Base-by-base conservation (phyloP, 2,329 filamentous ascomycete species). In the Ascochyta rabiei region DNA sequence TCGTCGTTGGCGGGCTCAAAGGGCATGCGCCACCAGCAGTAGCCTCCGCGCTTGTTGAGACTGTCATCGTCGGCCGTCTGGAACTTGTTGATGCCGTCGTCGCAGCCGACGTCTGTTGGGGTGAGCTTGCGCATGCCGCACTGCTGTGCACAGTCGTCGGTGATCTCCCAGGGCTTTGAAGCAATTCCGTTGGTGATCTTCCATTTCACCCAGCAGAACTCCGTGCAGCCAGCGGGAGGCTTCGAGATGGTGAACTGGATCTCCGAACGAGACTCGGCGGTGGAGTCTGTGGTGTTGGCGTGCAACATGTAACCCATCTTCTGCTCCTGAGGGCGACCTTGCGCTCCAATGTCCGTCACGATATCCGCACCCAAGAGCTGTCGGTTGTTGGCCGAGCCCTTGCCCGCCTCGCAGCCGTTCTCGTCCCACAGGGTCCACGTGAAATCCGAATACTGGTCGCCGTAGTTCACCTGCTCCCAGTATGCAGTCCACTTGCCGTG, bases 341-440 rank as follows among this genome's bases (percentile, higher is more conserved):
- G 23, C 6, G 48, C 16, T 9, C 31, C 39, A 7, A 56, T 56
- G 1, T 35, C 28, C 1, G 26, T 15, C 0, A 30, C 2, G 10
- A 55, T 28, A 13, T 48, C 42, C 15, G 7, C 10, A 10, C 48
- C 44, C 2, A 37, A 16, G 9, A 40, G 16, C 10, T 34, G 15
- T 0, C 16, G 15, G 13, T 42, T 48, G 26, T 6, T 24, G 2
- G n/a, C 26, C 6, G 23, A n/a, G 9, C 54, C 57, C 3, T 19
- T 21, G 13, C 48, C 48, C 16, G 50, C 50, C 6, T 48, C 16
- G 30, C 43, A 53, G 13, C 57, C 57, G 15, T 60, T 23, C 19
- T 48, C 35, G n/a, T 60, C 53, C 40, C 48, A 54, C 9, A 60
- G 19, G 10, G 24, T 41, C 54, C 54, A 60, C 4, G n/a, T 40